phyloP scores from a whole-genome alignment of 2,329 filamentous ascomycete genomes.

The Monosporascus sp. region DNA sequence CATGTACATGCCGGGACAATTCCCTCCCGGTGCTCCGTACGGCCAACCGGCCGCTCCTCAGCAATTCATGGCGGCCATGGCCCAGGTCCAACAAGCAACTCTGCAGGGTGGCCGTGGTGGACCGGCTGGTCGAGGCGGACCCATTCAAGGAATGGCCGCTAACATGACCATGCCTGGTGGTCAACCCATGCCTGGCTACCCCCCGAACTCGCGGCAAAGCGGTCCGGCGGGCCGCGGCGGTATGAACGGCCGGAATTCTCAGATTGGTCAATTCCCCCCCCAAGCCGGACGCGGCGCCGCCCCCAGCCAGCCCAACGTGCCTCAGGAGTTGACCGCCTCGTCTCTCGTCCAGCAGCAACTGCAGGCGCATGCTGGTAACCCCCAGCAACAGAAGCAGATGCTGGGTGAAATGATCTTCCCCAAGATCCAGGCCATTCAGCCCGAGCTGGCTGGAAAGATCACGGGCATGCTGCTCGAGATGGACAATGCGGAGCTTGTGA shows the following conservation, averaged over 20 bases:
- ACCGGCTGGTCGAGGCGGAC: slow-evolving; percentile 64
- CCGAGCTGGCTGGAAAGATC: slow-evolving; percentile 96
- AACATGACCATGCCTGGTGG: slow-evolving; percentile 54
- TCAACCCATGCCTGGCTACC: slow-evolving; percentile 51
- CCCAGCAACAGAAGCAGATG: slow-evolving; percentile 94
- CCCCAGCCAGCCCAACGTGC: slow-evolving; percentile 28
- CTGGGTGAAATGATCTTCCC: slow-evolving; percentile 97
- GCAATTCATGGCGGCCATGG: slow-evolving; percentile 76
- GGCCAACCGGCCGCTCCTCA: slow-evolving; percentile 75
- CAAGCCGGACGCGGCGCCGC: slow-evolving; percentile 43
- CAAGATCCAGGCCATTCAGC: slow-evolving; percentile 93
- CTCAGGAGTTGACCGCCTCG: slow-evolving; percentile 33
- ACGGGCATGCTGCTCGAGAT: slow-evolving; percentile 99
- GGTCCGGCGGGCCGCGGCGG: slow-evolving; percentile 35
- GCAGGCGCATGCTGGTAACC: slow-evolving; percentile 39
- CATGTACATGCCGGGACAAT: slow-evolving; percentile 79
- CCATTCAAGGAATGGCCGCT: slow-evolving; percentile 69
- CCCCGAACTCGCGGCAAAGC: slow-evolving; percentile 45
- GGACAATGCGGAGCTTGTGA: slow-evolving; percentile 91
- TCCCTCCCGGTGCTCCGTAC: slow-evolving; percentile 72
- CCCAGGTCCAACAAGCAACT: slow-evolving; percentile 63
- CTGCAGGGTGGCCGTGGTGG: slow-evolving; percentile 56
- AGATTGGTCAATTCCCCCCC: slow-evolving; percentile 33
- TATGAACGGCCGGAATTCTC: slow-evolving; percentile 38
- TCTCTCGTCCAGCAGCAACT: slow-evolving; percentile 54